phyloP scores from a whole-genome alignment of 1,139 yeast species.

The Trichomonascaceae sp. region DNA sequence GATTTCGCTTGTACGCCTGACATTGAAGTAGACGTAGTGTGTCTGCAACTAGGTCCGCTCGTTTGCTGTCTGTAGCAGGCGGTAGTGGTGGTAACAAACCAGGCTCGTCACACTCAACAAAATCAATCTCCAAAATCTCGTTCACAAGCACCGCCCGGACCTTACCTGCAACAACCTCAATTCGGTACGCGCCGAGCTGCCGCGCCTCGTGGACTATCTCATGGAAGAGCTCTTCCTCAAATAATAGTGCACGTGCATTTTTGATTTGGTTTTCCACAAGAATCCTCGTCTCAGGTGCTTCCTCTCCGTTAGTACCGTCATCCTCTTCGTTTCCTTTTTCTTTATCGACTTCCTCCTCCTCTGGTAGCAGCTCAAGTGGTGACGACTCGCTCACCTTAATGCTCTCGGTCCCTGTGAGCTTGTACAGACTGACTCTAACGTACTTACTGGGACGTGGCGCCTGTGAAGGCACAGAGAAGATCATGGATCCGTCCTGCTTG shows the following conservation, averaged over 20 bases:
- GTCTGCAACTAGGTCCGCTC: constrained; percentile 40
- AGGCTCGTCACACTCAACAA: constrained; percentile 27
- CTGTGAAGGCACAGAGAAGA: constrained; percentile 12
- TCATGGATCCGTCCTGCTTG: constrained; percentile 20
- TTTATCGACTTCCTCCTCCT: constrained; percentile 3
- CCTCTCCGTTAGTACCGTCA: constrained; percentile 9
- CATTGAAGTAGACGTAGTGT: constrained; percentile 50
- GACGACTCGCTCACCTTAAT: constrained; percentile 15
- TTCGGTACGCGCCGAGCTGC: constrained; percentile 56
- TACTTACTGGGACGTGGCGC: constrained; percentile 21
- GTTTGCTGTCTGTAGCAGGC: constrained; percentile 9
- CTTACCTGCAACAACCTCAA: constrained; percentile 51
- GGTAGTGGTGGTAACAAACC: constrained; percentile 2
- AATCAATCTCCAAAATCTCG: constrained; percentile 59
- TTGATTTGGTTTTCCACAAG: constrained; percentile 19
- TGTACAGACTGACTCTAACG: constrained; percentile 28
- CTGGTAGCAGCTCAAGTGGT: constrained; percentile 4
- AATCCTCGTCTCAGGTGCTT: not conserved
- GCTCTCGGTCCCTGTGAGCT: constrained; percentile 14
- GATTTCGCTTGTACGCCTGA: constrained; percentile 41
- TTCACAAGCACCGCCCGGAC: constrained; percentile 51
- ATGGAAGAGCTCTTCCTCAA: constrained; percentile 62
- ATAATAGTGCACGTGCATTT: constrained; percentile 49
- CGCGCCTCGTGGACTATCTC: constrained; percentile 60
- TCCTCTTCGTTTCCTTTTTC: constrained; percentile 1